These are phyloP conservation scores for Uromyces viciae-fabae DNA, from an alignment of 1,284 basidiomycete genomes.

Conservation along the genomic window DNA sequence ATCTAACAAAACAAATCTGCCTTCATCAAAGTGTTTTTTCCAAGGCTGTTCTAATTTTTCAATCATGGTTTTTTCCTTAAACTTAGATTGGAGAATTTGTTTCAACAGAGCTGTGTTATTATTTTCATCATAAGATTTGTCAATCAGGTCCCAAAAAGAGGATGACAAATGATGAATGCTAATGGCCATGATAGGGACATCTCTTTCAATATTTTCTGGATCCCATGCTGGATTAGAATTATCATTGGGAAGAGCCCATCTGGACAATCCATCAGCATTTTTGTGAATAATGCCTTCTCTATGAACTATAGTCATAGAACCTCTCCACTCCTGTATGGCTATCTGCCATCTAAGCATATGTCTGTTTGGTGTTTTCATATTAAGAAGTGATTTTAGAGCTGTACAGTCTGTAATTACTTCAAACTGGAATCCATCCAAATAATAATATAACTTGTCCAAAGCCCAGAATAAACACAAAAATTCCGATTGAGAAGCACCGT, in stretches of 20 bases:
- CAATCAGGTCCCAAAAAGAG: background rate
- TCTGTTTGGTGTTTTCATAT: background rate
- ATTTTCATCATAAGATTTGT: background rate
- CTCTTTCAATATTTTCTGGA: background rate
- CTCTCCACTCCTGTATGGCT: background rate
- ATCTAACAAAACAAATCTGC: background rate
- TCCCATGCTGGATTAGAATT: background rate
- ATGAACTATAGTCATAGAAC: background rate
- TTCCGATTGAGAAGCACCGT: background rate
- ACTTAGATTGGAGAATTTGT: background rate
- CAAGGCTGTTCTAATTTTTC: background rate
- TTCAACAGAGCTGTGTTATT: background rate
- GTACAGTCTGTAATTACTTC: constrained; percentile 6
- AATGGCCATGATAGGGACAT: background rate
- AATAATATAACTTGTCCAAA: background rate
- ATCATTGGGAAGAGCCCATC: background rate
- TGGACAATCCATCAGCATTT: background rate
- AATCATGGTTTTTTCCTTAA: background rate
- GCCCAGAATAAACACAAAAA: background rate
- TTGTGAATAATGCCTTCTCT: background rate
- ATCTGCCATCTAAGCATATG: background rate
- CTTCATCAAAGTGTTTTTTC: background rate
- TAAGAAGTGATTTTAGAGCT: background rate
- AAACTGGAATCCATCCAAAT: no score
- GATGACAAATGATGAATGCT: background rate